Base-by-base conservation (phyloP, 345 rosid genomes). In the Ricinus communis region DNA sequence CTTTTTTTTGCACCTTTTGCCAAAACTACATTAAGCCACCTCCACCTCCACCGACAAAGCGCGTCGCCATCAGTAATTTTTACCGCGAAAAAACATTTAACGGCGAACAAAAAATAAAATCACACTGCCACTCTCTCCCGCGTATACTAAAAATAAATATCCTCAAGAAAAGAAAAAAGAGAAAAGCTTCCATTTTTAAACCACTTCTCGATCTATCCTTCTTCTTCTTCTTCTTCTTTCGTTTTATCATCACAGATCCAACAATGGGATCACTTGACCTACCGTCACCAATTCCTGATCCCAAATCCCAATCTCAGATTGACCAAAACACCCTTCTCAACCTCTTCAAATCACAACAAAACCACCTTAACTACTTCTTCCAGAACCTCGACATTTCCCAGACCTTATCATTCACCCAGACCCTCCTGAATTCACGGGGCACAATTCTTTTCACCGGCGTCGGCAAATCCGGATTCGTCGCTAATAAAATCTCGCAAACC, bases 401-500 rank as follows among this genome's bases (percentile, higher is more conserved):
- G 36, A 79, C 98, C 76, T 79, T 87, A 0, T 57, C 85, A 67
- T 96, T 96, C 96, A 71, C 95, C 50, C 85, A 82, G 28, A 71
- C 84, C 22, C 99, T 93, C 77, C 90, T 89, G 68, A 68, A 79
- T 62, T 72, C 81, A 57, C 16, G 72, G 46, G 98, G 97, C 43
- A 86, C 93, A 46, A 77, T 93, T 62, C 87, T 93, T 85, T 89
- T 96, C 89, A 76, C 98, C 66, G 99, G 99, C 27, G 95, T 96
- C 75, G 98, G 97, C 0, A 96, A 96, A 75, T 93, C 96, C 31
- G 97, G 96, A 40, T 91, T 96, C 86, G 97, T 96, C 64, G 95
- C 99, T 68, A 76, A 85, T 80, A 96, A 93, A 82, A 85, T 96
- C 77, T 93, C 98, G 6, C 97, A 90, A 78, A 93, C 99, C 50